phyloP scores from a whole-genome alignment of 73 alveolate genomes.

The Paramecium bursaria region DNA sequence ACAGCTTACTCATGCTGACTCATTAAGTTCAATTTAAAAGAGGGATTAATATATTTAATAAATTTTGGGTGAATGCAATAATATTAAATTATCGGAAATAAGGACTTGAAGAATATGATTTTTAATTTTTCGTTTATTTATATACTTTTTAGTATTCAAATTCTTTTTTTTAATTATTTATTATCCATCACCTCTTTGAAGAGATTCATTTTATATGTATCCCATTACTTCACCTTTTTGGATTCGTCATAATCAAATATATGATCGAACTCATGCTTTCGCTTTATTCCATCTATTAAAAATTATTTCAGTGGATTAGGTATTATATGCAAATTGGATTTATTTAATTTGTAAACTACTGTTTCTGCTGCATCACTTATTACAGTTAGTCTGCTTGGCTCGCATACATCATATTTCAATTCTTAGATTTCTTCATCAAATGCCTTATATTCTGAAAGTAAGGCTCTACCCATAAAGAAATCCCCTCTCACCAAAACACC shows the following conservation, averaged over 20 bases:
- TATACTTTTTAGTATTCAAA: too few relatives aligned
- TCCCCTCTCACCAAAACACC: conserved; percentile 68
- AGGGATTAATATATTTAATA: too few relatives aligned
- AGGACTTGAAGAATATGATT: too few relatives aligned
- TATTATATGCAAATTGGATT: conserved; percentile 56
- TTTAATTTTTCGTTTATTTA: too few relatives aligned
- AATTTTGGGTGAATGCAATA: too few relatives aligned
- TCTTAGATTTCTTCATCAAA: conserved; percentile 62
- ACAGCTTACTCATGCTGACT: too few relatives aligned
- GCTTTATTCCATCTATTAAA: conserved; percentile 65
- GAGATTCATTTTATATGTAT: conserved; percentile 63
- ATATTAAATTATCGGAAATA: too few relatives aligned
- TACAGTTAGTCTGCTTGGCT: conserved; percentile 51
- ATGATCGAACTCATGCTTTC: conserved; percentile 64
- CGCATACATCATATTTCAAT: conserved; percentile 52
- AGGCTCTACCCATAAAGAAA: conserved; percentile 68
- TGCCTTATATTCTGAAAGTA: conserved; percentile 59
- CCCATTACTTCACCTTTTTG: conserved; percentile 61
- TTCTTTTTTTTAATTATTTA: conserved; percentile 29
- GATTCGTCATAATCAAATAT: conserved; percentile 49
- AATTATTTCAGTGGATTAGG: conserved; percentile 47
- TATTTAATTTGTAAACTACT: conserved; percentile 62
- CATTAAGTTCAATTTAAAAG: neutral
- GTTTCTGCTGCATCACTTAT: conserved; percentile 70
- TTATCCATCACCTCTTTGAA: conserved; percentile 62